Conservation (phyloP, 176 grass and related monocot genomes). For the Musa itinerans region DNA sequence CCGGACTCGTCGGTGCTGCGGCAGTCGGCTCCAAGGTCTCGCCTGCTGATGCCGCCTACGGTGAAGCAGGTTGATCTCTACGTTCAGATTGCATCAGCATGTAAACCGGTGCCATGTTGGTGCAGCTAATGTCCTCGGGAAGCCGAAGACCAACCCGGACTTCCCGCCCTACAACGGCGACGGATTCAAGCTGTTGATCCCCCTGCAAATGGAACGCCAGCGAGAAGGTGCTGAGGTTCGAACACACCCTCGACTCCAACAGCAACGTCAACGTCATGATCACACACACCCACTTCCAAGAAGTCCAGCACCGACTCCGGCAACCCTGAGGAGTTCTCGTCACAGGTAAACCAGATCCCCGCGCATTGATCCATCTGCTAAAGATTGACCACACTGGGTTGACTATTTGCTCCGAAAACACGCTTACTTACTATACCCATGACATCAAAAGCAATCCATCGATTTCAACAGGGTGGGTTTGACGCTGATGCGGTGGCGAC, state of each 20-base stretch:
- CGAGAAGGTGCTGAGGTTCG: slow-evolving; percentile 83
- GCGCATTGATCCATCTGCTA: no score
- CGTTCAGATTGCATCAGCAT: no score
- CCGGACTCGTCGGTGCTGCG: slow-evolving; percentile 32
- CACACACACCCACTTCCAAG: slow-evolving; percentile 43
- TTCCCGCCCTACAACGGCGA: slow-evolving; percentile 62
- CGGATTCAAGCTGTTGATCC: slow-evolving; percentile 76
- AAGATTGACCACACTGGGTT: slow-evolving; percentile 16
- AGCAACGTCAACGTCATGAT: slow-evolving; percentile 78
- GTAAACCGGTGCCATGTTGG: neutral
- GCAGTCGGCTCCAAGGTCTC: slow-evolving; percentile 46
- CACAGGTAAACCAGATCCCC: slow-evolving; percentile 26
- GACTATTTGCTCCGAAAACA: slow-evolving; percentile 73
- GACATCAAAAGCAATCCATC: neutral
- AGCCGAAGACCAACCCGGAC: slow-evolving; percentile 70
- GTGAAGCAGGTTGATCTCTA: slow-evolving; percentile 51
- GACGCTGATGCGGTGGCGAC: slow-evolving; percentile 71
- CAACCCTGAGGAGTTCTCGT: slow-evolving; percentile 60
- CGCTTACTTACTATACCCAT: slow-evolving; percentile 22
- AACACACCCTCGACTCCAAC: slow-evolving; percentile 92
- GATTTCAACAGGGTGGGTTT: slow-evolving; percentile 56
- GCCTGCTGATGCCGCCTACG: slow-evolving; percentile 72
- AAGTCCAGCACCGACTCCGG: slow-evolving; percentile 78
- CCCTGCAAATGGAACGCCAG: slow-evolving; percentile 95
- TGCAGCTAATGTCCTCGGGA: slow-evolving; percentile 81